A percentile compares a stretch with the other conserved stretches of the same genome.
Conservation (phyloP, 2,329 filamentous ascomycete species). For the Nothophoma quercina region DNA sequence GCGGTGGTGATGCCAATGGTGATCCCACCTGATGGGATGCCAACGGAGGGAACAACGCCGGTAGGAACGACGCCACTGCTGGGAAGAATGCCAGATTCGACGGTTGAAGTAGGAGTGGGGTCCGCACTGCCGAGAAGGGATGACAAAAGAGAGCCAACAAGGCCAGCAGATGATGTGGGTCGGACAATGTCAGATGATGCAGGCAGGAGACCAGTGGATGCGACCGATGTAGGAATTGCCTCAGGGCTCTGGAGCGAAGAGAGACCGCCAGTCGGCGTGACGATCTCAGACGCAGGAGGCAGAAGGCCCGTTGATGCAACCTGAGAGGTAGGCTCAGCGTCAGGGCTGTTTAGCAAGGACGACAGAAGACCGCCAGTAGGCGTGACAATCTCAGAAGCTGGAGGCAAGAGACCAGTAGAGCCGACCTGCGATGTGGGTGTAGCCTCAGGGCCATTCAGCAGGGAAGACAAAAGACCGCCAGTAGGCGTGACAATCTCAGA, state of each 20-base stretch:
- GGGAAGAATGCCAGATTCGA: slow-evolving; percentile 36
- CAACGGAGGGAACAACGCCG: slow-evolving; percentile 10
- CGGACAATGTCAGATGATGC: slow-evolving; percentile 15
- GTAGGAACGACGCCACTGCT: slow-evolving; percentile 34
- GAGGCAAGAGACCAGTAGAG: slow-evolving; percentile 23
- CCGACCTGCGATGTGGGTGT: background rate
- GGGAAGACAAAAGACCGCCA: background rate
- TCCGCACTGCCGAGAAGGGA: slow-evolving; percentile 20
- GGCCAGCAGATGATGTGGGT: slow-evolving; percentile 20
- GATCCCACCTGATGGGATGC: slow-evolving; percentile 35
- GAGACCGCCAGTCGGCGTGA: background rate
- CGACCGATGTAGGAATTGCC: background rate
- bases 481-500: slow-evolving; percentile 10
- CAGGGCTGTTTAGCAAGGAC: slow-evolving; percentile 13
- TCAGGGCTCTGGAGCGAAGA: background rate
- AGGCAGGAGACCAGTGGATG: slow-evolving; percentile 4
- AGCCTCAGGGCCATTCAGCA: slow-evolving; percentile 1
- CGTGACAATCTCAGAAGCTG: slow-evolving; percentile 5
- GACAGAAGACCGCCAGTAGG: slow-evolving; percentile 23
- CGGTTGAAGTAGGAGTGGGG: slow-evolving; percentile 20
- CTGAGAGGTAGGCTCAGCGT: slow-evolving; percentile 6
- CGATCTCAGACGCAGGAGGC: background rate
- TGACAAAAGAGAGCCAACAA: slow-evolving; percentile 23
- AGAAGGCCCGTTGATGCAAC: slow-evolving; percentile 14
- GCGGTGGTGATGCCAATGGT: slow-evolving; percentile 48